Evolutionary conservation across 306 rosid genomes (phyloP).

Genomic region (Sicyos edulis): DNA sequence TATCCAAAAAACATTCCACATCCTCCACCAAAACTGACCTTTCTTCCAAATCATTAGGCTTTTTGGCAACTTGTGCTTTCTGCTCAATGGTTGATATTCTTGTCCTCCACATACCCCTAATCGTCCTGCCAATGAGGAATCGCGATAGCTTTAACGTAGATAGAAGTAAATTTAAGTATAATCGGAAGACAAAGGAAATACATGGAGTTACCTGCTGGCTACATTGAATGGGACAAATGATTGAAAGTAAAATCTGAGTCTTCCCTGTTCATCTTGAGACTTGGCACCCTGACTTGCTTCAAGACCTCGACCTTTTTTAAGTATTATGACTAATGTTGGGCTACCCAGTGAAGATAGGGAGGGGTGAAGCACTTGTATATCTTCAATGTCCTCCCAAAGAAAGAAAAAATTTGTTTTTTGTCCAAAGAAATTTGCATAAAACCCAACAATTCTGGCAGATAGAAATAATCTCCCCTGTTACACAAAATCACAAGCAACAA

Average conservation of each 20-base stretch:
- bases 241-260: conserved; percentile 76
- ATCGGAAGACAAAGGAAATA: not conserved
- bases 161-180: not conserved
- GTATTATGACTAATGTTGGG: conserved; percentile 59
- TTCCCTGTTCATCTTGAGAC: conserved; percentile 78
- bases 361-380: conserved; percentile 62
- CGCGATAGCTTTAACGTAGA: not conserved
- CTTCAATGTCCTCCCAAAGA: conserved; percentile 93
- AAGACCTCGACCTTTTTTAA: conserved; percentile 58
- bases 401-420: conserved; percentile 83
- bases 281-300: conserved; percentile 84
- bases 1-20: conserved; percentile 33
- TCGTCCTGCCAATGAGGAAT: conserved; percentile 34
- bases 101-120: conserved; percentile 74
- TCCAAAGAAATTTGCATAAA: conserved; percentile 70
- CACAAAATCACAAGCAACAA: not conserved
- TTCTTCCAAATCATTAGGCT: conserved; percentile 53
- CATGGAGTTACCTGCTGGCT: conserved; percentile 53
- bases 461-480: conserved; percentile 75
- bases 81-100: conserved; percentile 45
- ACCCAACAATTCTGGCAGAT: conserved; percentile 80
- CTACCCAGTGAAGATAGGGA: conserved; percentile 68
- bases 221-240: conserved; percentile 66
- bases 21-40: conserved; percentile 41
- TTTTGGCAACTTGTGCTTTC: conserved; percentile 46